Evolutionary conservation across 352 stramenopile genomes (phyloP).

Genomic region (Phytophthora citricola): DNA sequence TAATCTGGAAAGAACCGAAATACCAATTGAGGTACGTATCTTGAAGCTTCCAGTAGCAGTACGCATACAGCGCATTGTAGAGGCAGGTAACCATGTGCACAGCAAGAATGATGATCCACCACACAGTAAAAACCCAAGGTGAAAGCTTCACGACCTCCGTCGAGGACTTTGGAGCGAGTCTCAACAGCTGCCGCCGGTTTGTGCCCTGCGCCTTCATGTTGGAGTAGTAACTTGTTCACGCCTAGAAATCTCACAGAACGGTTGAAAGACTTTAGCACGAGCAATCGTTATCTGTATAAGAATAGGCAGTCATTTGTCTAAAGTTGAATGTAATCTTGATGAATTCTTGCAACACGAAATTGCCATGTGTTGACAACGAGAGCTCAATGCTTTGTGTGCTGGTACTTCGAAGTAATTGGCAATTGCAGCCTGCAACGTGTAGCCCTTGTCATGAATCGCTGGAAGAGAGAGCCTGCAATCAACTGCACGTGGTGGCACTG

Average conservation of each 20-base stretch:
- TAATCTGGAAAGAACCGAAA: slow-evolving; percentile 17
- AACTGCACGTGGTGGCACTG: slow-evolving; percentile 12
- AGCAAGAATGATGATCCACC: slow-evolving; percentile 4
- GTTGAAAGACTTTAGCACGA: too few species aligned
- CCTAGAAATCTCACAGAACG: too few species aligned
- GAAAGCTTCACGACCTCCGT: slow-evolving; percentile 5
- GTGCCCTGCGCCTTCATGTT: too few species aligned
- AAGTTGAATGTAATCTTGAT: too few species aligned
- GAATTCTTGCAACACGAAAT: too few species aligned
- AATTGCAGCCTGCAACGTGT: too few species aligned
- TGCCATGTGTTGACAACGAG: too few species aligned
- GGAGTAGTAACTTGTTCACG: too few species aligned
- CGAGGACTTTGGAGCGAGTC: background rate
- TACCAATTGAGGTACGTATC: slow-evolving; percentile 8
- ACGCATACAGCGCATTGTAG: slow-evolving; percentile 14
- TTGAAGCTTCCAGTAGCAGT: slow-evolving; percentile 20
- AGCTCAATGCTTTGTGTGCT: background rate
- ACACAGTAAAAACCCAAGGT: slow-evolving; percentile 11
- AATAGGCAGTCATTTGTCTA: too few species aligned
- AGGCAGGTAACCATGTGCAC: slow-evolving; percentile 6
- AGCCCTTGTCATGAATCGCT: too few species aligned
- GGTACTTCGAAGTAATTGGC: background rate
- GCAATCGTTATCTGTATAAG: too few species aligned
- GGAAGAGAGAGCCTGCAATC: slow-evolving; percentile 13
- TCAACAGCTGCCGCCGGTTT: background rate